Evolutionary conservation across 805 yeast species (phyloP), one percentile per base, ranked within the genome.

Genomic region (Brettanomyces bruxellensis): DNA sequence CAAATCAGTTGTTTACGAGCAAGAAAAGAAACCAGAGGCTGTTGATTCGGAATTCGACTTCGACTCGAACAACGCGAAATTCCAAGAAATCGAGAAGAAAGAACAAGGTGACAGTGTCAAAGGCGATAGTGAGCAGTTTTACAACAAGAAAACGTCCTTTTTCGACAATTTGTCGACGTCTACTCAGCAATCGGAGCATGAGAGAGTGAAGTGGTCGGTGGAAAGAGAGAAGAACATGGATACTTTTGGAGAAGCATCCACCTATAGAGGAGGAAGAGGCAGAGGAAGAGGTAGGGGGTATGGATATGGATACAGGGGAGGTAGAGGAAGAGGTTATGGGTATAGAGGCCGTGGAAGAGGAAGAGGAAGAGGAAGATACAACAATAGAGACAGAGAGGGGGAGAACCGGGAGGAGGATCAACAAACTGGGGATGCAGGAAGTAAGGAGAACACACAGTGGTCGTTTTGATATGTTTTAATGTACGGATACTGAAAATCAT

Each of bases 81-180:
- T 88, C 64, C 66, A 69, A 28, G 76, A 72, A 53, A 80, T 76
- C 45, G 69, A 64, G 25, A 22, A 25, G 25, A 13, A 13, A 22
- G 70, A 63, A 23, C 57, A 59, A 34, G 54, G 64, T 37, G 50
- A 57, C 14, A 55, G 47, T 8, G 55, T 59, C 4, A n/a, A 40
- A 6, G 52, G 54, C 8, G 61, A 50, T 14, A 65, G 60, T 24
- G 66, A 62, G 25, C 58, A 64, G 22, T 76, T 72, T 28, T 93
- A 93, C 69, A 77, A 89, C 68, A 88, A 82, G 63, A 75, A 76
- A 57, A 78, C 88, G 12, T 89, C 97, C 1, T 91, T 93, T 64
- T 91, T 91, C 59, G 98, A 93, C 65, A 78, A 76, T 50, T 78
- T 91, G 47, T 84, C 95, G 9, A 77, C 88, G 9, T 81, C 88